Conservation (phyloP, 2,329 filamentous ascomycete genomes). For the Diaporthe sp. region DNA sequence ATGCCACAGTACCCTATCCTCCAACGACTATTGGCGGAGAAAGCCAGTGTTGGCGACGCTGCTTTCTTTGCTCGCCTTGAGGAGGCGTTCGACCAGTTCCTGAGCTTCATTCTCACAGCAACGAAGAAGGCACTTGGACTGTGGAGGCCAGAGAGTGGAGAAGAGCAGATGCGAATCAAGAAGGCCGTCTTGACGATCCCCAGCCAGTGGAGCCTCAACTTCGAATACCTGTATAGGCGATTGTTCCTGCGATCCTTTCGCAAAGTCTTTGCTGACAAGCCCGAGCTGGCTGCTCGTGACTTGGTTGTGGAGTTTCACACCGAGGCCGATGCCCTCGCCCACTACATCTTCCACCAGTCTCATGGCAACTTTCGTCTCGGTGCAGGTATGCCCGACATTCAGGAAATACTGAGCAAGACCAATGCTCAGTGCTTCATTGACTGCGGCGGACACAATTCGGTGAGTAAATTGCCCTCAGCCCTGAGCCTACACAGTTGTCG, state of each 20-base stretch:
- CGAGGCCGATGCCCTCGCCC: neutral
- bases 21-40: neutral
- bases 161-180: neutral
- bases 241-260: neutral
- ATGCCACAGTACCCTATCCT: neutral
- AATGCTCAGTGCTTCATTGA: neutral
- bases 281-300: neutral
- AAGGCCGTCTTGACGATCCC: neutral
- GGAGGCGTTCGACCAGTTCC: neutral
- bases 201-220: neutral
- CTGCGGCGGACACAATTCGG: neutral
- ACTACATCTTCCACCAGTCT: neutral
- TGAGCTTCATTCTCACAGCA: neutral
- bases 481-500: neutral
- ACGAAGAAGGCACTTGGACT: neutral
- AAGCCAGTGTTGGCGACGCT: fast-evolving
- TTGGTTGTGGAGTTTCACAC: neutral
- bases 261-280: neutral
- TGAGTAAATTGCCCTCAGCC: neutral
- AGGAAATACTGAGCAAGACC: neutral
- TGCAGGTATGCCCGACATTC: neutral
- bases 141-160: fast-evolving
- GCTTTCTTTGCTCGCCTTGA: neutral
- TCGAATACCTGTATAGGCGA: neutral
- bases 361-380: fast-evolving